Conservation (phyloP, 768 basidiomycete species). For the Naganishia randhawae region DNA sequence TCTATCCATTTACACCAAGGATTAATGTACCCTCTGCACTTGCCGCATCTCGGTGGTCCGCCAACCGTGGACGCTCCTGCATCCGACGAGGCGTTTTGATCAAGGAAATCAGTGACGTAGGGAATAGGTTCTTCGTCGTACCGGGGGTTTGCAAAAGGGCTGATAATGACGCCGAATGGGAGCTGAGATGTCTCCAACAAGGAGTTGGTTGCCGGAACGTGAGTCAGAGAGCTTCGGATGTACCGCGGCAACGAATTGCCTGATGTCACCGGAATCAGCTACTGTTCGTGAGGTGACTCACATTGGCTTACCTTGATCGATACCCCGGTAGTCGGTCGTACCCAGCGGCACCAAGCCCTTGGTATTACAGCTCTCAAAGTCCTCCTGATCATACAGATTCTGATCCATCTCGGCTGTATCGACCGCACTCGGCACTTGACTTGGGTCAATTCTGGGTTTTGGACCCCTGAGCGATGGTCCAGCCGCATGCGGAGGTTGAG, state of each 20-base stretch:
- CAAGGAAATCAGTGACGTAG: constrained; percentile 60
- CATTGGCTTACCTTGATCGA: constrained; percentile 71
- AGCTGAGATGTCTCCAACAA: constrained; percentile 76
- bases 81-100: constrained; percentile 30
- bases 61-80: constrained; percentile 47
- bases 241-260: constrained; percentile 90
- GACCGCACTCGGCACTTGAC: constrained; percentile 86
- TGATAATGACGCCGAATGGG: constrained; percentile 77
- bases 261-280: constrained; percentile 36
- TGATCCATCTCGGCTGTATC: constrained; percentile 75
- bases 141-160: constrained; percentile 78
- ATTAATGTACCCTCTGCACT: constrained; percentile 86
- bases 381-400: constrained; percentile 67
- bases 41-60: constrained; percentile 78
- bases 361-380: constrained; percentile 63
- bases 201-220: constrained; percentile 72
- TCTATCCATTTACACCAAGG: constrained; percentile 84
- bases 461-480: constrained; percentile 62
- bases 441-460: constrained; percentile 65
- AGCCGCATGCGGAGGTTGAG: constrained; percentile 59
- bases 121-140: constrained; percentile 71
- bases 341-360: constrained; percentile 67
- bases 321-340: constrained; percentile 80
- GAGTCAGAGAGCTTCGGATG: constrained; percentile 83
- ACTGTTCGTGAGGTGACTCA: background rate